phyloP scores from a whole-genome alignment of 345 rosid genomes.

The Populus tremula region DNA sequence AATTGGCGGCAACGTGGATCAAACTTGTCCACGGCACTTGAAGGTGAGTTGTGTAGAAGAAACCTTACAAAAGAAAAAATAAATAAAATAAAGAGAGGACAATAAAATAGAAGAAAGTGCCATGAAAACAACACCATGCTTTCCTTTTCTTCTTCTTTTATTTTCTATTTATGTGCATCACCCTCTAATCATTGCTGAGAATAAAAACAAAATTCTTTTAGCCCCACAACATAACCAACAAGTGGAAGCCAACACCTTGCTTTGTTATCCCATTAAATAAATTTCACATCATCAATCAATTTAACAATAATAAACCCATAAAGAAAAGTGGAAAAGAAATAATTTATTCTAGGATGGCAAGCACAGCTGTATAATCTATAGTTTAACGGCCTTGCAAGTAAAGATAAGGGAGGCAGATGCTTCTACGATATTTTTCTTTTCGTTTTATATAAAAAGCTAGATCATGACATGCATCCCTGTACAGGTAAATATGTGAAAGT shows the following conservation, averaged over 20 bases:
- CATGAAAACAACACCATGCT: slow-evolving; percentile 31
- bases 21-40: slow-evolving; percentile 17
- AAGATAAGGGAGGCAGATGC: slow-evolving; percentile 13
- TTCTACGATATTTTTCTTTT: neutral
- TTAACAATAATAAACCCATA: neutral
- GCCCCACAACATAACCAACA: slow-evolving; percentile 29
- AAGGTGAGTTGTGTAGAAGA: neutral
- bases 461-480: too few species aligned
- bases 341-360: neutral
- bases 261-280: slow-evolving; percentile 10
- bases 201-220: slow-evolving; percentile 37
- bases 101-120: slow-evolving; percentile 13
- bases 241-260: slow-evolving; percentile 36
- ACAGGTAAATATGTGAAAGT: too few species aligned
- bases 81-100: neutral
- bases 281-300: slow-evolving; percentile 6
- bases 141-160: neutral
- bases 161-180: neutral
- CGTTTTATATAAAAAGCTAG: neutral
- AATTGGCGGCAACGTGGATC: slow-evolving; percentile 21
- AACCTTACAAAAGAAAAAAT: neutral
- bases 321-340: neutral
- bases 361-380: neutral
- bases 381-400: slow-evolving; percentile 30
- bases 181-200: slow-evolving; percentile 38